phyloP scores from a whole-genome alignment of 495 filamentous ascomycete genomes.

The Podospora pseudocomata region DNA sequence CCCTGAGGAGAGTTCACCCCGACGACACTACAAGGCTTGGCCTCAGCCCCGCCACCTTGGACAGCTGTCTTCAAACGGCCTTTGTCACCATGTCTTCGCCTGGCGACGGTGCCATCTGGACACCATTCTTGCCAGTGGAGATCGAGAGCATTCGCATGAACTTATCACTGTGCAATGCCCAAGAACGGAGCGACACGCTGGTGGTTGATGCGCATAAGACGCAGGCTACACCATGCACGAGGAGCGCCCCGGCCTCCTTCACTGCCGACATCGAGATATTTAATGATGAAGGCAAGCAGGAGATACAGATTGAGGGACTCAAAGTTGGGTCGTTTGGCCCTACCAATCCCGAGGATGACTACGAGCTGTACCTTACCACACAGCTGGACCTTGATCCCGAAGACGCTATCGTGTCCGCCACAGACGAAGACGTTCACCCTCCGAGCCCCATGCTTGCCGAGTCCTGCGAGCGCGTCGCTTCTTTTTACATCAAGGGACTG shows the following conservation, averaged over 20 bases:
- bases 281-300: slow-evolving; percentile 30
- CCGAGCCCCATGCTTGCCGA: slow-evolving; percentile 31
- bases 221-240: slow-evolving; percentile 21
- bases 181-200: slow-evolving; percentile 23
- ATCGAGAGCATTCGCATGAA: slow-evolving; percentile 41
- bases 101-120: slow-evolving; percentile 45
- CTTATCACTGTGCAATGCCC: slow-evolving; percentile 30
- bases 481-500: slow-evolving; percentile 24
- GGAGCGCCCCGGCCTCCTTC: slow-evolving; percentile 30
- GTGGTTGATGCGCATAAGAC: slow-evolving; percentile 38
- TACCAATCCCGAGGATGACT: slow-evolving; percentile 40
- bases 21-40: slow-evolving; percentile 33
- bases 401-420: slow-evolving; percentile 31
- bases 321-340: slow-evolving; percentile 37
- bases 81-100: slow-evolving; percentile 46
- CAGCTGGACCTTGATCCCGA: slow-evolving; percentile 40
- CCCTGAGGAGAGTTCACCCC: slow-evolving; percentile 32
- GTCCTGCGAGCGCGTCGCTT: slow-evolving; percentile 38
- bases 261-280: slow-evolving; percentile 40
- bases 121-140: slow-evolving; percentile 39
- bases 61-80: slow-evolving; percentile 45
- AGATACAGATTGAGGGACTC: slow-evolving; percentile 42
- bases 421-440: background rate
- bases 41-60: slow-evolving; percentile 49
- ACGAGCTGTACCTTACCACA: slow-evolving; percentile 44